Evolutionary conservation across 257 asterid species (phyloP).

Genomic region (Solanum arcanum): DNA sequence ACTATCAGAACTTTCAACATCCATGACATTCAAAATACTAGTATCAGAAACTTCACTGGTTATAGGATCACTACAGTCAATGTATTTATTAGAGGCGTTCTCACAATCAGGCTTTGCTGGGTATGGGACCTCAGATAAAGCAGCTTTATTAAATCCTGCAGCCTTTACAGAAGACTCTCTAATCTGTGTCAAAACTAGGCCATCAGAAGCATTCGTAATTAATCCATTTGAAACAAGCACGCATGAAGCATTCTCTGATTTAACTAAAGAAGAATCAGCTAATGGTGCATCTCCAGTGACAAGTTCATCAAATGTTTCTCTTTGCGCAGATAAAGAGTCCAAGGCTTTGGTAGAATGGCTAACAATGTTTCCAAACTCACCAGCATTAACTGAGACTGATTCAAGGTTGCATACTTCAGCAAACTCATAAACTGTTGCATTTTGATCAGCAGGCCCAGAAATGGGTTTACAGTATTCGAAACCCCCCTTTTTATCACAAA

Average conservation of each 20-base stretch:
- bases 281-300: not conserved
- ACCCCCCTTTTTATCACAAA: not conserved
- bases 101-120: constrained; percentile 5
- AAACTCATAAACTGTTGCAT: not conserved
- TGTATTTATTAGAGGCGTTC: not conserved
- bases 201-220: not conserved
- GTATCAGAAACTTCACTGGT: constrained; percentile 23
- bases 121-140: not conserved
- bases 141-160: not conserved
- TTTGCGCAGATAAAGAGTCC: constrained; percentile 1
- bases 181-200: not conserved
- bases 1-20: constrained; percentile 13
- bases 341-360: constrained; percentile 4
- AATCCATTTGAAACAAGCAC: not conserved
- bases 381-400: constrained; percentile 1
- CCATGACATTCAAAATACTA: constrained; percentile 6
- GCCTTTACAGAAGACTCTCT: not conserved
- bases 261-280: not conserved
- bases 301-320: not conserved
- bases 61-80: constrained; percentile 4
- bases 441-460: not conserved
- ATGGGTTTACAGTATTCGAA: not conserved
- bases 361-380: not conserved
- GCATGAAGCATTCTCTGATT: constrained; percentile 8
- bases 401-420: constrained; percentile 15